phyloP scores from a whole-genome alignment of 257 asterid genomes.

The Vinca minor region DNA sequence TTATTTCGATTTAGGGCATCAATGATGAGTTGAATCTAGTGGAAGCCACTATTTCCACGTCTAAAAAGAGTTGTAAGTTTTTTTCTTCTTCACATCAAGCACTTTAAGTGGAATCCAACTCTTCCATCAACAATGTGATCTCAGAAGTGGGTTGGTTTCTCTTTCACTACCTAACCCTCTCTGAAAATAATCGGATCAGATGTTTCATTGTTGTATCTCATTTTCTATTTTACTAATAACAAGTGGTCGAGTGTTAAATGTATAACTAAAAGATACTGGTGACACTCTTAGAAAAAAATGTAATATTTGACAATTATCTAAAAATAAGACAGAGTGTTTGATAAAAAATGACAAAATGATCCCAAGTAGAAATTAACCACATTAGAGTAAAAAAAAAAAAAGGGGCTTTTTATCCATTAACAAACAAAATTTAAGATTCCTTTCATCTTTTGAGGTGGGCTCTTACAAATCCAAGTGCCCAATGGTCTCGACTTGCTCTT shows the following conservation, averaged over 20 bases:
- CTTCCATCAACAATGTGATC: constrained; percentile 25
- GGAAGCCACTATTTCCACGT: constrained; percentile 63
- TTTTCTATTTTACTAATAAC: no score
- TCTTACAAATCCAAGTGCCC: constrained; percentile 66
- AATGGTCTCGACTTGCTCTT: constrained; percentile 37
- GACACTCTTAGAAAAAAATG: no score
- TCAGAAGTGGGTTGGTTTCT: constrained; percentile 38
- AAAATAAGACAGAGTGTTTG: no score
- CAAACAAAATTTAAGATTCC: constrained; percentile 38
- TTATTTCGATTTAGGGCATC: constrained; percentile 33
- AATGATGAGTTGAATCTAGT: constrained; percentile 49
- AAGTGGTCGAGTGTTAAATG: no score
- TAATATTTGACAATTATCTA: no score
- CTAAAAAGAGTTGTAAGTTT: constrained; percentile 22
- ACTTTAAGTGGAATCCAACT: constrained; percentile 69
- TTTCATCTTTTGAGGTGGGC: constrained; percentile 54
- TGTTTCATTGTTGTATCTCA: no score
- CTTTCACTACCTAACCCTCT: constrained; percentile 60
- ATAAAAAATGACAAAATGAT: no score
- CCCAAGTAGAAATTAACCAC: no score
- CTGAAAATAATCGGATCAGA: constrained; percentile 20
- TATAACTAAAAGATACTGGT: no score
- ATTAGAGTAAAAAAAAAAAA: constrained; percentile 26
- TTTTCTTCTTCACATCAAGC: constrained; percentile 39
- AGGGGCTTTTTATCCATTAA: constrained; percentile 25